phyloP scores from a whole-genome alignment of 140 eudicot species.

The Flaveria floridana region DNA sequence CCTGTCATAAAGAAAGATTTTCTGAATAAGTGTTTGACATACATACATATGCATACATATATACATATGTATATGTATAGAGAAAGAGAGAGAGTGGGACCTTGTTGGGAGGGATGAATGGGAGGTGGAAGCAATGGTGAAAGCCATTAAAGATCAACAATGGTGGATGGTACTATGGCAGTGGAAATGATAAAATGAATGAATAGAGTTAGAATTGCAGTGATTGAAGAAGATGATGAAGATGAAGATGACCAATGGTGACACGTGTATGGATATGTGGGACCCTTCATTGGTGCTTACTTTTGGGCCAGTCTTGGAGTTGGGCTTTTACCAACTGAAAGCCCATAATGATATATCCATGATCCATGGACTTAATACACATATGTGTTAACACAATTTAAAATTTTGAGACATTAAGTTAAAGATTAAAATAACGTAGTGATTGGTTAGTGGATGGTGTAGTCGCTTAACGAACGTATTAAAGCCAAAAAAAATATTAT shows the following conservation, averaged over 20 bases:
- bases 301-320: slow-evolving; percentile 11
- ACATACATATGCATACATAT: too few species aligned
- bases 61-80: not conserved
- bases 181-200: slow-evolving; percentile 13
- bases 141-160: slow-evolving; percentile 46
- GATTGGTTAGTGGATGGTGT: not conserved
- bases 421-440: not conserved
- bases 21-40: not conserved
- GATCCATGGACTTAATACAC: not conserved
- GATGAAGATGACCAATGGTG: slow-evolving; percentile 30
- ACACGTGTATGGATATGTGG: slow-evolving; percentile 41
- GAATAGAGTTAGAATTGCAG: slow-evolving; percentile 4
- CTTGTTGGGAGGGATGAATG: slow-evolving; percentile 49
- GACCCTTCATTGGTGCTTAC: slow-evolving; percentile 14
- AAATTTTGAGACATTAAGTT: not conserved
- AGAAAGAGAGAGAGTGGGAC: slow-evolving; percentile 8
- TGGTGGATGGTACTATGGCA: not conserved
- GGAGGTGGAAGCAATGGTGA: slow-evolving; percentile 62
- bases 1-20: slow-evolving; percentile 35
- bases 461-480: too few species aligned
- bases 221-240: not conserved
- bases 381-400: not conserved
- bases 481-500: not conserved
- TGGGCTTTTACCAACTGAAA: slow-evolving; percentile 10
- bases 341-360: not conserved